Conservation (phyloP, 2,329 filamentous ascomycete species). For the Aspergillus proliferans region DNA sequence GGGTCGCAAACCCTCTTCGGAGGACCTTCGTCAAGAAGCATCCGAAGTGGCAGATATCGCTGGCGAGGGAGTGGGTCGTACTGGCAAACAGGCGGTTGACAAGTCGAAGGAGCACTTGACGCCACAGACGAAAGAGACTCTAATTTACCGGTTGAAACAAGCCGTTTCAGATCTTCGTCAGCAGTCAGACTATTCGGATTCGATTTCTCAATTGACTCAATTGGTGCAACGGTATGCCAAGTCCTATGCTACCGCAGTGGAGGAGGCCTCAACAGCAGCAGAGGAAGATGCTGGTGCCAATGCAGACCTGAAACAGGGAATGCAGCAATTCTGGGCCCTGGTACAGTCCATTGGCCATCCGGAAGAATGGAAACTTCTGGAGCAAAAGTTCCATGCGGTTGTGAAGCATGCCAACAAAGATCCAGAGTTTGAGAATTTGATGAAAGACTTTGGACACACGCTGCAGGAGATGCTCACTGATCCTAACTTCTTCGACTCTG, state of each 20-base stretch:
- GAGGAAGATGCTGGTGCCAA: slow-evolving; percentile 70
- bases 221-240: slow-evolving; percentile 73
- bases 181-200: slow-evolving; percentile 76
- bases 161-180: slow-evolving; percentile 68
- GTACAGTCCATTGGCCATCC: slow-evolving; percentile 71
- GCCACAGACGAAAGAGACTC: slow-evolving; percentile 64
- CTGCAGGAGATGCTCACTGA: slow-evolving; percentile 78
- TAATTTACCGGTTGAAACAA: slow-evolving; percentile 70
- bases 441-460: slow-evolving; percentile 65
- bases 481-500: slow-evolving; percentile 75
- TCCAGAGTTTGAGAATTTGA: slow-evolving; percentile 72
- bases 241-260: slow-evolving; percentile 67
- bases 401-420: slow-evolving; percentile 69
- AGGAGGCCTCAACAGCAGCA: slow-evolving; percentile 59
- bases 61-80: slow-evolving; percentile 30
- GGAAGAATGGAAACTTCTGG: slow-evolving; percentile 68
- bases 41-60: slow-evolving; percentile 45
- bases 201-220: slow-evolving; percentile 69
- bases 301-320: slow-evolving; percentile 64
- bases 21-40: slow-evolving; percentile 58
- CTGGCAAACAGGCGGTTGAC: slow-evolving; percentile 53
- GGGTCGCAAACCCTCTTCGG: slow-evolving; percentile 47
- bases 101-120: slow-evolving; percentile 69
- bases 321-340: slow-evolving; percentile 74
- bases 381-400: slow-evolving; percentile 62